Evolutionary conservation across 768 basidiomycete genomes (phyloP), one percentile per base, ranked within the genome.

Genomic region (Mycena vulgaris): DNA sequence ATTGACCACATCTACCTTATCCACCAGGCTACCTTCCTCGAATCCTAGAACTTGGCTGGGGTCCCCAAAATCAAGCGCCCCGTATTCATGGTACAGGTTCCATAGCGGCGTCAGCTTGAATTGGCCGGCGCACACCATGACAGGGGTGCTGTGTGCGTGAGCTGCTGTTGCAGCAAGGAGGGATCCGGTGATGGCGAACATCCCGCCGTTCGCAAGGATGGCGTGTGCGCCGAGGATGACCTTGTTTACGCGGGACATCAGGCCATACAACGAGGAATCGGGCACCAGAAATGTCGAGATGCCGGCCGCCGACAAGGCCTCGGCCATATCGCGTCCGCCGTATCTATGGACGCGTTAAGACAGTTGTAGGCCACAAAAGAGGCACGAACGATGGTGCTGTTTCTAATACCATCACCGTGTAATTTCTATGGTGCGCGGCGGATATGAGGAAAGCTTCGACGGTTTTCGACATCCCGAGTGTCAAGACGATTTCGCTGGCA

Each of bases 251-350:
- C 97, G 91, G 6, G 98, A 97, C 91, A 99, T 95, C 71, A 99
- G 88, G 14, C 96, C 95, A 78, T 94, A 97, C 79, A 98, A 92
- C 28, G 96, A 96, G 10, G 95, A 96, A 80, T 99, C 97, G 47
- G 98, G 97, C 59, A 99, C 92, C 55, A 99, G 92, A 78, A 98
- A 94, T n/a, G 96, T 97, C 8, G 95, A 95, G 71, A 99, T 96
- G 55, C 92, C 92, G 19, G 91, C 88, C 5, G 89, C 83, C 5
- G 96, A 94, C 27, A 98, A 86, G 3, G 92, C 89, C 74, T 89
- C 84, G 1, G 97, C 95, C 90, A 97, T 93, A 69, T 90, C 89
- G 70, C 91, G 93, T 16, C 97, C 97, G 40, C 90, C 89, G 77
- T 94, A 95, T 67, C 95, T 97, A 33, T 30, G 63, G 21, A 42